These are phyloP conservation scores for Wolfiporia cocos DNA, from an alignment of 1,284 basidiomycete species.

Conservation along the genomic window DNA sequence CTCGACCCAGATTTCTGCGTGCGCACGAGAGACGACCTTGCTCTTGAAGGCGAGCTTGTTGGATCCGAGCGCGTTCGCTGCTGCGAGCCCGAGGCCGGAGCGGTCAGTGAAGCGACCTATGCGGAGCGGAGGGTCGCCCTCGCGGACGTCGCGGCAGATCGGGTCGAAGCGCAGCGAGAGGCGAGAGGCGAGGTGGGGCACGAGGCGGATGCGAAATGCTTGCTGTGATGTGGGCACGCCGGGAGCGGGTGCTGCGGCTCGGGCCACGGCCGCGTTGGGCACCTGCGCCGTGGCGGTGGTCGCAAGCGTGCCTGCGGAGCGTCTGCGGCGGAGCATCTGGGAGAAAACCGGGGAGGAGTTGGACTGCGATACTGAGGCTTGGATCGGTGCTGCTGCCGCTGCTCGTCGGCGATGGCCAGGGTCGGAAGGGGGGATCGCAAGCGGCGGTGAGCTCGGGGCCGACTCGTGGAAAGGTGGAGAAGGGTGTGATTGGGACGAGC, in stretches of 20 bases:
- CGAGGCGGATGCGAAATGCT: slow-evolving; percentile 71
- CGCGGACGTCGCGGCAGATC: slow-evolving; percentile 78
- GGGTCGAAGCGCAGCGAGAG: slow-evolving; percentile 92
- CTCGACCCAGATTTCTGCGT: slow-evolving; percentile 92
- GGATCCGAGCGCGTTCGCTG: slow-evolving; percentile 65
- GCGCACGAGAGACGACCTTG: slow-evolving; percentile 92
- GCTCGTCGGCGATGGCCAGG: slow-evolving; percentile 25
- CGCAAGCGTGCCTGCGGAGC: slow-evolving; percentile 30
- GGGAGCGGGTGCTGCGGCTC: slow-evolving; percentile 11
- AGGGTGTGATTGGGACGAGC: slow-evolving; percentile 33
- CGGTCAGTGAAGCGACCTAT: slow-evolving; percentile 92
- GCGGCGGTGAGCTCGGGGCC: slow-evolving; percentile 23
- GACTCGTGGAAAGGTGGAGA: slow-evolving; percentile 17
- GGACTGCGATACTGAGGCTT: slow-evolving; percentile 24
- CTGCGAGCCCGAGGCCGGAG: slow-evolving; percentile 59
- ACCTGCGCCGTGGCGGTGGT: slow-evolving; percentile 21
- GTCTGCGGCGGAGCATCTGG: slow-evolving; percentile 31
- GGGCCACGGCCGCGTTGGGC: slow-evolving; percentile 19
- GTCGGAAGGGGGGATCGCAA: slow-evolving; percentile 14
- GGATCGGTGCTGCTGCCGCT: slow-evolving; percentile 23
- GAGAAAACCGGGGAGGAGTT: slow-evolving; percentile 24
- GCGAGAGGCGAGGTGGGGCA: slow-evolving; percentile 89
- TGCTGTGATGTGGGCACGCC: slow-evolving; percentile 6
- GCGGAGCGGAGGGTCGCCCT: slow-evolving; percentile 67
- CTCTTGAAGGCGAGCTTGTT: slow-evolving; percentile 93